Percentiles rank a stretch among this genome's conserved stretches.
Conservation (phyloP, 139 green algal species). For the Limnomonas spitsbergensis region DNA sequence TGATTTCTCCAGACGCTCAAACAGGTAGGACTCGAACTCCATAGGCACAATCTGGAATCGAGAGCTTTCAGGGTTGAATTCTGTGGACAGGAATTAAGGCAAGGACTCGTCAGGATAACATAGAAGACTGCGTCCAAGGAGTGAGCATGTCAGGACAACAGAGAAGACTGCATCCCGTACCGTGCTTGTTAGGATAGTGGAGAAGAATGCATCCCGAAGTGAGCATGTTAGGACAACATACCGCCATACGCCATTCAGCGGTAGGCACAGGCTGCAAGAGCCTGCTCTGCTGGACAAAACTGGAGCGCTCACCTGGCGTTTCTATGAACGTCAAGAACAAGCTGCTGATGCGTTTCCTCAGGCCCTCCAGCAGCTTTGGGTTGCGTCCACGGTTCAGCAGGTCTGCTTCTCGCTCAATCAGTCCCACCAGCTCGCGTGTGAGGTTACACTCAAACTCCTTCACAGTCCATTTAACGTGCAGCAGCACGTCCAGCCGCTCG, state of each 20-base stretch:
- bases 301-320: constrained; percentile 44
- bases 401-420: constrained; percentile 84
- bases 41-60: constrained; percentile 47
- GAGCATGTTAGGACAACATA: no score
- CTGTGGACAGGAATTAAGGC: no score
- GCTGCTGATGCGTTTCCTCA: constrained; percentile 68
- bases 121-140: no score
- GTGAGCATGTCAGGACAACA: no score
- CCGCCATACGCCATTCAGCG: no score
- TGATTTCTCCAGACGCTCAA: constrained; percentile 34
- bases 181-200: no score
- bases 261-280: no score
- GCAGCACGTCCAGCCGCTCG: constrained; percentile 81
- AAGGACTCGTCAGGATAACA: no score
- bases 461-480: constrained; percentile 84
- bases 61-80: constrained; percentile 67
- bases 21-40: constrained; percentile 48
- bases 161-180: no score
- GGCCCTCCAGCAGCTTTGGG: constrained; percentile 62
- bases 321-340: constrained; percentile 79
- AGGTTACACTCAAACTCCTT: constrained; percentile 82
- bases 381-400: constrained; percentile 65
- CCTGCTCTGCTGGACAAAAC: no score
- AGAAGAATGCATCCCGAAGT: no score
- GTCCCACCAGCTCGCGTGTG: constrained; percentile 71